These are phyloP conservation scores for Daucus carota DNA, from an alignment of 129 eudicot genomes.

Conservation along the genomic window DH1_v3.0 NC_030385.2:4328501-4329000, in stretches of 20 bases:
- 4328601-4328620: slow-evolving; percentile 28
- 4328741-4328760: slow-evolving; percentile 89
- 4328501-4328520: background rate
- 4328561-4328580: background rate
- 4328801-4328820: slow-evolving; percentile 76
- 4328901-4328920: slow-evolving; percentile 72
- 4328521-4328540: background rate
- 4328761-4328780: slow-evolving; percentile 98
- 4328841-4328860: slow-evolving; percentile 51
- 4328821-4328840: slow-evolving; percentile 64
- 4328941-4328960: slow-evolving; percentile 41
- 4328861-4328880: slow-evolving; percentile 34
- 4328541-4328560: background rate
- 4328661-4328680: slow-evolving; percentile 98
- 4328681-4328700: slow-evolving; percentile 89
- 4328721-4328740: slow-evolving; percentile 30
- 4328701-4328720: slow-evolving; percentile 61
- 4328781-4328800: slow-evolving; percentile 59
- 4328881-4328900: slow-evolving; percentile 71
- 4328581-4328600: background rate
- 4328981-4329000: slow-evolving; percentile 87
- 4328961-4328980: slow-evolving; percentile 48
- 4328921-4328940: slow-evolving; percentile 78
- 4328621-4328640: slow-evolving; percentile 96
- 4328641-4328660: slow-evolving; percentile 98